Base-by-base conservation (phyloP, 2,329 filamentous ascomycete species). In the Fusarium nelsonii region DNA sequence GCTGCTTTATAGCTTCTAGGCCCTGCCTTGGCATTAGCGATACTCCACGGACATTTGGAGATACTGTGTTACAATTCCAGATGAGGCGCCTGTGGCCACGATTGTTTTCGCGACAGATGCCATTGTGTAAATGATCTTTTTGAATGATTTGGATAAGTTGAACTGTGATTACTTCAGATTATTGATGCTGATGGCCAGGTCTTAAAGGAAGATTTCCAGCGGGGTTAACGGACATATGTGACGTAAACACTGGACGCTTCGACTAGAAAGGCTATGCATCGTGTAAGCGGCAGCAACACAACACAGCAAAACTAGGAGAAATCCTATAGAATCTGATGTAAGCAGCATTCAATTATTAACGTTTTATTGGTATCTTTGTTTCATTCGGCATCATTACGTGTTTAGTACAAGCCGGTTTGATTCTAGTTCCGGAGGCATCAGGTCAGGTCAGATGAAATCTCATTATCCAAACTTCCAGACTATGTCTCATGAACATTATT, bases 1-100 rank as follows among this genome's bases (percentile, higher is more conserved):
- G 80, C 69, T 86, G 83, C 69, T 84, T 85, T 54, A 86, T 77
- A n/a, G 81, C 79, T 69, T 87, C 84, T 54, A 87, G 83, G 14
- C 85, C 84, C 84, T 87, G 50, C 26, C n/a, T 18, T 56, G 33
- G 26, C 34, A 18, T 56, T 36, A 66, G 56, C 16, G 4, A 18
- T 48, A 20, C 26, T 23, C 20, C 18, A 18, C 20, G 6, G 3
- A 11, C 15, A 28, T n/a, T 18, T 32, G 9, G 18, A 6, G 20
- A 32, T 12, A n/a, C 16, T 20, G 7, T 16, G 80, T 62, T 77
- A 85, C 84, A 48, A 86, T 70, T 48, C 84, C 84, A 4, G 84
- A 85, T 10, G 83, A 82, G 46, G 79, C 79, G 28, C 84, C 84
- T 1, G 84, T 86, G 7, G 84, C 84, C 16, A 86, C 79, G 40